Evolutionary conservation across 2,329 filamentous ascomycete species (phyloP).

Genomic region (Annulohypoxylon truncatum): DNA sequence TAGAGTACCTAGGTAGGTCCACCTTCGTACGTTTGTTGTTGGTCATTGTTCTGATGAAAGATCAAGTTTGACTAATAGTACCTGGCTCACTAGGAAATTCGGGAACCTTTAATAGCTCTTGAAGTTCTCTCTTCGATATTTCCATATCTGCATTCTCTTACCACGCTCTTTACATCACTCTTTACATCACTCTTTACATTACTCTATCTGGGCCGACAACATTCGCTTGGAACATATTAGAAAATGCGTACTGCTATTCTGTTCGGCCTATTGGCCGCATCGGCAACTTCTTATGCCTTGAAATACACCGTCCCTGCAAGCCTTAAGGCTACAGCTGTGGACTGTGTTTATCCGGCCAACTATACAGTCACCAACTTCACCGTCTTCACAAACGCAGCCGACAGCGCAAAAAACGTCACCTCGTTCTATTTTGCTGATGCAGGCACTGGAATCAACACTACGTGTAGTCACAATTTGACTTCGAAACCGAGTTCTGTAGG

Average conservation of each 20-base stretch:
- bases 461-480: constrained; percentile 45
- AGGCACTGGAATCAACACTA: constrained; percentile 45
- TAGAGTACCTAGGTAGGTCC: constrained; percentile 5
- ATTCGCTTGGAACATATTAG: background rate
- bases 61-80: background rate
- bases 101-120: background rate
- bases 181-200: background rate
- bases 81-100: background rate
- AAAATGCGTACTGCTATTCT: constrained; percentile 42
- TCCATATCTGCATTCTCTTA: background rate
- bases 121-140: background rate
- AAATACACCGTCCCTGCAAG: constrained; percentile 43
- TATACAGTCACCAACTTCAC: constrained; percentile 46
- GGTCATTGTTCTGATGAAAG: background rate
- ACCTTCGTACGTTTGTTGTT: background rate
- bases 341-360: constrained; percentile 44
- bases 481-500: constrained; percentile 41
- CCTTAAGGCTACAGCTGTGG: constrained; percentile 35
- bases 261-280: constrained; percentile 41
- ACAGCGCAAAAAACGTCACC: constrained; percentile 39
- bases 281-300: constrained; percentile 41
- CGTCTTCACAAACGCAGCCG: constrained; percentile 36
- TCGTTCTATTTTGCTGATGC: constrained; percentile 45
- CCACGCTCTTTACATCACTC: background rate
- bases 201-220: background rate